Evolutionary conservation across 495 filamentous ascomycete species (phyloP).

Genomic region (Antarctomyces pellizariae): DNA sequence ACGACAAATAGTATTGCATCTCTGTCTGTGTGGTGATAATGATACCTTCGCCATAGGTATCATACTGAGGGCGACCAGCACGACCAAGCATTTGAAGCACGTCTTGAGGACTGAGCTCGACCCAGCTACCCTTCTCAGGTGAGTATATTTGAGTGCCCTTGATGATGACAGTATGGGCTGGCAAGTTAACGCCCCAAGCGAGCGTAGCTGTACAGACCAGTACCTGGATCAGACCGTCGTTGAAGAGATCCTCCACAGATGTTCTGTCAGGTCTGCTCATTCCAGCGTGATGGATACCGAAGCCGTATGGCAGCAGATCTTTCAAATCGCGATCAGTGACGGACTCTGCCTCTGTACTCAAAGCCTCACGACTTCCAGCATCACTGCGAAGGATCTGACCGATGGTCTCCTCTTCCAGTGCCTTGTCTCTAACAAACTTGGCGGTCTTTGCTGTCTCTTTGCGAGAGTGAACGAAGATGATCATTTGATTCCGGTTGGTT

Average conservation of each 20-base stretch:
- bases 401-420: constrained; percentile 86
- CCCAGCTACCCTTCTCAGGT: constrained; percentile 96
- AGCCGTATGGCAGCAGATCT: constrained; percentile 84
- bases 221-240: constrained; percentile 75
- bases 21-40: constrained; percentile 92
- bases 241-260: constrained; percentile 85
- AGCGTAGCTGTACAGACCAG: constrained; percentile 92
- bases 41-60: constrained; percentile 94
- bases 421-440: constrained; percentile 87
- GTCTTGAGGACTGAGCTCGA: constrained; percentile 91
- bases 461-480: constrained; percentile 93
- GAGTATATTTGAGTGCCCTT: constrained; percentile 97
- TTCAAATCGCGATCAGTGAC: constrained; percentile 78
- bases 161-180: constrained; percentile 88
- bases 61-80: constrained; percentile 87
- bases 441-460: constrained; percentile 98
- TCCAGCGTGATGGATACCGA: constrained; percentile 95
- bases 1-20: constrained; percentile 87
- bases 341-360: constrained; percentile 62
- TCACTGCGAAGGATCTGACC: constrained; percentile 86
- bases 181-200: constrained; percentile 89
- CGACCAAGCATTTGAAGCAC: constrained; percentile 97
- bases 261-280: constrained; percentile 84
- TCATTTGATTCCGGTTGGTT: constrained; percentile 77
- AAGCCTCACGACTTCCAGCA: constrained; percentile 70